Evolutionary conservation across 768 basidiomycete genomes (phyloP), one percentile per base, ranked within the genome.

Genomic region (Xerocomus spinulosus): DNA sequence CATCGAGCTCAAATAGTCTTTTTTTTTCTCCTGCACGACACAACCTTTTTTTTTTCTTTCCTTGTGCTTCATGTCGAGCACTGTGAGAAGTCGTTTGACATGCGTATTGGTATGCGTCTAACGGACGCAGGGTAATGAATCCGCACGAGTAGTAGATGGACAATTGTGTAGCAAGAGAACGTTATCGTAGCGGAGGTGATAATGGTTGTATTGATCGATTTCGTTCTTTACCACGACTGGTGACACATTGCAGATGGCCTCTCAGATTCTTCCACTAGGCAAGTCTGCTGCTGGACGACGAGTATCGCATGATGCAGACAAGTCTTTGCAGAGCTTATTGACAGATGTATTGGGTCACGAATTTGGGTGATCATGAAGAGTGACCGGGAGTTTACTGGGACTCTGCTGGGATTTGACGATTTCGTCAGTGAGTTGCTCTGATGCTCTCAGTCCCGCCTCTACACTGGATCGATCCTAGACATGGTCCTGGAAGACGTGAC

Each of bases 341-440:
- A 99, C 68, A 81, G 89, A 66, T 97, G 95, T 64, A 98, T 97
- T 65, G 95, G 95, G 48, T 95, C 92, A 28, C 81, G 83, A 41
- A 94, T 98, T 63, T 96, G 92, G 91, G 95, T 98, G 59, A 83
- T 98, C 66, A 97, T 96, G 92, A 98, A 97, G 73, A 85, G 79
- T 58, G 93, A 99, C 52, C 85, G 92, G 38, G 95, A 99, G 72
- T 99, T 97, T 70, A 90, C 88, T 20, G 95, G 95, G 10, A 96
- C 84, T 3, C 75, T 99, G 34, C 77, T 95, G 28, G 95, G 95
- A 2, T 99, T 99, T 59, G 95, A 99, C 66, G 95, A 99, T 70
- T 99, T 95, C 68, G 95, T 99, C 68, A 99, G 95, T 97, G 67
- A 79, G 95, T 94, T 8, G 15, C 15, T 41, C 42, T 40, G 23